Percentiles rank a stretch among this genome's conserved stretches.
These are phyloP conservation scores for Chaetomium fimeti DNA, from an alignment of 495 filamentous ascomycete genomes.

Conservation along the genomic window DNA sequence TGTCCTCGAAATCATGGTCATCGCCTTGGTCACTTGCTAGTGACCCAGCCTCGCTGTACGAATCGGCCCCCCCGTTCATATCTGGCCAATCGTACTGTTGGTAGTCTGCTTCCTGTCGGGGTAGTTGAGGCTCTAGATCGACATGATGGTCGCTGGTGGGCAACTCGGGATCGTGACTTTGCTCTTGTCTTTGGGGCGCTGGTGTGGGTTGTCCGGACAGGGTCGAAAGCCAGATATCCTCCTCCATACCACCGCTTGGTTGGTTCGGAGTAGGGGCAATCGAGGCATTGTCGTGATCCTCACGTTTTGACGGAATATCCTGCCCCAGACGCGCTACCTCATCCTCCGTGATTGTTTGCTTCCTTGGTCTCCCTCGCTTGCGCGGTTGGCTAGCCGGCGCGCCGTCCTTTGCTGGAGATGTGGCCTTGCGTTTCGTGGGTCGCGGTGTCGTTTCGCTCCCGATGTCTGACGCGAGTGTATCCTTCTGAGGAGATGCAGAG, in stretches of 20 bases:
- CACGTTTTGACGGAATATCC: slow-evolving; percentile 22
- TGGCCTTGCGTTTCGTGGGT: slow-evolving; percentile 37
- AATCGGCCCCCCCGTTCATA: slow-evolving; percentile 24
- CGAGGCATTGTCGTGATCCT: slow-evolving; percentile 23
- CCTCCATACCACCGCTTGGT: slow-evolving; percentile 22
- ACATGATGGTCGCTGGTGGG: not conserved
- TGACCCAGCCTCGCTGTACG: slow-evolving; percentile 31
- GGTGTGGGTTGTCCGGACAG: slow-evolving; percentile 33
- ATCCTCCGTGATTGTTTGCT: slow-evolving; percentile 21
- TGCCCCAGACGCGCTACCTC: slow-evolving; percentile 23
- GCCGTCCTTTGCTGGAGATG: slow-evolving; percentile 27
- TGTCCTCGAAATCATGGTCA: slow-evolving; percentile 36
- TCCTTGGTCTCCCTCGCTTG: slow-evolving; percentile 38
- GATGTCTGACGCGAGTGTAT: slow-evolving; percentile 27
- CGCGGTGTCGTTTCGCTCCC: slow-evolving; percentile 29
- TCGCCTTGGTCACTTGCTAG: slow-evolving; percentile 15
- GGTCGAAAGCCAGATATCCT: slow-evolving; percentile 40
- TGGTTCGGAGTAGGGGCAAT: slow-evolving; percentile 14
- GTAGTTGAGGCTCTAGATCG: slow-evolving; percentile 15
- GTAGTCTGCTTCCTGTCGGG: slow-evolving; percentile 19
- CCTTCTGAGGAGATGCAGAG: slow-evolving; percentile 21
- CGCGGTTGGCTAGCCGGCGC: slow-evolving; percentile 25
- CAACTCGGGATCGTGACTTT: not conserved
- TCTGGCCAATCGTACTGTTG: slow-evolving; percentile 25
- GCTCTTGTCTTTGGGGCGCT: slow-evolving; percentile 17